Percentiles rank a stretch among this genome's conserved stretches.
Evolutionary conservation across 768 basidiomycete genomes (phyloP).

Genomic region (Tylopilus felleus): DNA sequence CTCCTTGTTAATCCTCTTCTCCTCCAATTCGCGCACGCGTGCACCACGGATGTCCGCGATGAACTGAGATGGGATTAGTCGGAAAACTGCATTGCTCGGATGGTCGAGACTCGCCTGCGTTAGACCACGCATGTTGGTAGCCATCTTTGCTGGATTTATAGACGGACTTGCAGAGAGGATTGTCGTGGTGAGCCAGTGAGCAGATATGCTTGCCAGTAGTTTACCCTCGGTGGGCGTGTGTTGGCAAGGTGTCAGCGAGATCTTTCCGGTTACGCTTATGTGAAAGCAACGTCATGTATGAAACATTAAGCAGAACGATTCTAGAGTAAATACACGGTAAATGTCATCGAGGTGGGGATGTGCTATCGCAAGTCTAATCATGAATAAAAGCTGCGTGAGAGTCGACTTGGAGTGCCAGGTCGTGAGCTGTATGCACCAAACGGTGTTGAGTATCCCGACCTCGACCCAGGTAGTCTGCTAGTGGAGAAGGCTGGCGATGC

Average conservation of each 20-base stretch:
- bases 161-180: not conserved
- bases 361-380: conserved; percentile 17
- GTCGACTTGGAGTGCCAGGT: conserved; percentile 61
- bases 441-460: conserved; percentile 63
- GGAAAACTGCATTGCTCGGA: not conserved
- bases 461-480: conserved; percentile 38
- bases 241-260: not conserved
- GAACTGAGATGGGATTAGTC: conserved; percentile 53
- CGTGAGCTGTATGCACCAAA: conserved; percentile 49
- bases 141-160: conserved; percentile 49
- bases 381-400: conserved; percentile 39
- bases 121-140: conserved; percentile 85
- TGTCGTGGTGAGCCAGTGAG: not conserved
- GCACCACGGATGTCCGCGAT: conserved; percentile 99
- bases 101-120: conserved; percentile 64
- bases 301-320: not conserved
- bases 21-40: conserved; percentile 92
- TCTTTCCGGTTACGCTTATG: conserved; percentile 1
- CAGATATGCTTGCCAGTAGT: not conserved
- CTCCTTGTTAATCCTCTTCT: conserved; percentile 99
- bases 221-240: too few species aligned
- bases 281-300: not conserved
- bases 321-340: conserved; percentile 23
- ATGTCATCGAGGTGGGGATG: not conserved
- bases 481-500: conserved; percentile 46